These are phyloP conservation scores for Telopea speciosissima DNA, from an alignment of 177 flowering plant genomes.

Conservation along the genomic window DNA sequence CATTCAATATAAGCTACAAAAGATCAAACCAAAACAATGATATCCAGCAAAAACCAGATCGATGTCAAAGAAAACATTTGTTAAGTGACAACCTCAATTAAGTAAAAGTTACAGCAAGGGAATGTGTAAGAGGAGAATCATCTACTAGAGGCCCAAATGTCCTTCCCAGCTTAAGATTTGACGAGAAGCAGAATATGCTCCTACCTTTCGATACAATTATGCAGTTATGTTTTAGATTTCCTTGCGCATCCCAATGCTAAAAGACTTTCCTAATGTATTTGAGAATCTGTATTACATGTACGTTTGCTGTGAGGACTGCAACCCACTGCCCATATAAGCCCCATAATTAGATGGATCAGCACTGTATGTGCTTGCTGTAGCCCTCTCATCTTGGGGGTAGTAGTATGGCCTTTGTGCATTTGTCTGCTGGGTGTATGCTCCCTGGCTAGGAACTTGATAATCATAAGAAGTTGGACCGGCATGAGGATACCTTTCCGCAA, in stretches of 20 bases:
- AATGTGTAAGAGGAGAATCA: too few relatives aligned
- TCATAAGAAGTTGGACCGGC: slow-evolving; percentile 24
- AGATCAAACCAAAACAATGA: not conserved
- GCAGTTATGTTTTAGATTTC: not conserved
- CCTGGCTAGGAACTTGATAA: slow-evolving; percentile 34
- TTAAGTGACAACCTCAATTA: too few relatives aligned
- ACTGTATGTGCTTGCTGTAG: slow-evolving; percentile 19
- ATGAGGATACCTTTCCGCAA: slow-evolving; percentile 41
- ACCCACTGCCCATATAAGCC: slow-evolving; percentile 29
- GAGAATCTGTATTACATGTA: slow-evolving; percentile 27
- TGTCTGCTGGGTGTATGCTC: slow-evolving; percentile 26
- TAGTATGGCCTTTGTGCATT: slow-evolving; percentile 33
- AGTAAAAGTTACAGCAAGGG: too few relatives aligned
- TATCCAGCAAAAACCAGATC: not conserved
- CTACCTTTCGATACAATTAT: not conserved
- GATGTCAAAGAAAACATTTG: not conserved
- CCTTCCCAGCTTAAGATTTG: too few relatives aligned
- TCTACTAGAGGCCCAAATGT: too few relatives aligned
- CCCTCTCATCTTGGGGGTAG: slow-evolving; percentile 37
- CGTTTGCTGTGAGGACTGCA: slow-evolving; percentile 39
- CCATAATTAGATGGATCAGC: slow-evolving; percentile 28
- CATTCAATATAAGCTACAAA: not conserved
- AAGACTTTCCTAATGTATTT: not conserved
- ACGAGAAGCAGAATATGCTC: not conserved
- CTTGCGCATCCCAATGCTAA: not conserved